These are phyloP conservation scores for Dalbergia cultrata DNA, from an alignment of 306 rosid species.

Conservation along the genomic window DNA sequence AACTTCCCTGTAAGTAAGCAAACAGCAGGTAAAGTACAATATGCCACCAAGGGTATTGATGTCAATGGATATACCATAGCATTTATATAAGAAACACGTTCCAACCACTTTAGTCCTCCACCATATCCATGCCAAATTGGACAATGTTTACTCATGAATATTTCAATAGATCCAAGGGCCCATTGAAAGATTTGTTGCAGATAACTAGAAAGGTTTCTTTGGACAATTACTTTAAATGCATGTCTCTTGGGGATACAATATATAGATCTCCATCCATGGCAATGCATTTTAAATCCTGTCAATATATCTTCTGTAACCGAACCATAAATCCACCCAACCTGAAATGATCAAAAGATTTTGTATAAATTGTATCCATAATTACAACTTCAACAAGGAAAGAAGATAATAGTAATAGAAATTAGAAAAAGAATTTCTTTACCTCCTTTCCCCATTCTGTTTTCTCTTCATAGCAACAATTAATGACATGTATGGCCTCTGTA, in stretches of 20 bases:
- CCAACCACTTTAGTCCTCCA: conserved; percentile 74
- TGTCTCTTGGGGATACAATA: conserved; percentile 66
- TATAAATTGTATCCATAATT: neutral
- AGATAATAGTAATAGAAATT: neutral
- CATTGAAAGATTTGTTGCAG: conserved; percentile 69
- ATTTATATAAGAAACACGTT: conserved; percentile 73
- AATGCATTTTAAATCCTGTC: conserved; percentile 85
- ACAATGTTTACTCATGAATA: conserved; percentile 76
- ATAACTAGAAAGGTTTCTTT: conserved; percentile 62
- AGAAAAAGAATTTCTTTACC: conserved; percentile 44
- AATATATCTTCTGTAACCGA: conserved; percentile 73
- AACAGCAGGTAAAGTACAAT: conserved; percentile 76
- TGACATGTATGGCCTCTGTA: conserved; percentile 81
- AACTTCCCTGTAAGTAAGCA: conserved; percentile 80
- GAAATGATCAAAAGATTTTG: neutral
- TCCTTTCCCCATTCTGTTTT: conserved; percentile 93
- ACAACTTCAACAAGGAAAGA: neutral
- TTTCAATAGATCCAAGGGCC: conserved; percentile 83
- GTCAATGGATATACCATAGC: conserved; percentile 77
- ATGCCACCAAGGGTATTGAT: conserved; percentile 72
- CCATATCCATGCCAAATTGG: conserved; percentile 88
- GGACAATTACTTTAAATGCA: conserved; percentile 66
- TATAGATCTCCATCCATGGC: conserved; percentile 86
- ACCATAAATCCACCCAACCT: conserved; percentile 92
- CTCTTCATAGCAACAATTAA: conserved; percentile 79